phyloP scores from a whole-genome alignment of 2,329 filamentous ascomycete genomes.

The Calonectria pseudoturangicola region DNA sequence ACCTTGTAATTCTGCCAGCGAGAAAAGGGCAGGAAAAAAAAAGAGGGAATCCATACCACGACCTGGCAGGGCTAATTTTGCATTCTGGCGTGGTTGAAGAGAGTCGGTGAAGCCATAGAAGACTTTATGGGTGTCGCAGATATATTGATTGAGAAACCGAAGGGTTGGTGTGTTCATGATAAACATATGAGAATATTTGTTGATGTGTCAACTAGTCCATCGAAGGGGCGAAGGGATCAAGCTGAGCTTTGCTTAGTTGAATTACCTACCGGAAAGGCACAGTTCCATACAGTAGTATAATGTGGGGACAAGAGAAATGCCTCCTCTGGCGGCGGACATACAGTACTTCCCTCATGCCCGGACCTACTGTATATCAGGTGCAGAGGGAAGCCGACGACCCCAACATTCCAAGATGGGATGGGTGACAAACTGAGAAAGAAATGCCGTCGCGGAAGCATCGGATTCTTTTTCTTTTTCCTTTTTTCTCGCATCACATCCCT shows the following conservation, averaged over 20 bases:
- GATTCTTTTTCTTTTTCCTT: background rate
- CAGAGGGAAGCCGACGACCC: background rate
- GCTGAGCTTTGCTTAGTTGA: conserved; percentile 6
- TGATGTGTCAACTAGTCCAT: conserved; percentile 21
- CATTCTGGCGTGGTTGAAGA: conserved; percentile 30
- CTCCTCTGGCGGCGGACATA: conserved; percentile 3
- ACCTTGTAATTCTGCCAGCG: conserved; percentile 28
- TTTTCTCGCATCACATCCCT: conserved; percentile 23
- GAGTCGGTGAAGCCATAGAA: conserved; percentile 38
- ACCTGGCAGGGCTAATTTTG: background rate
- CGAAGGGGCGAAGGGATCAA: background rate
- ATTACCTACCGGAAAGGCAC: background rate
- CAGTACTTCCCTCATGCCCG: conserved; percentile 1
- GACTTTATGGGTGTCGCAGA: conserved; percentile 12
- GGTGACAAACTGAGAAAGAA: conserved; percentile 5
- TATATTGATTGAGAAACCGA: conserved; percentile 7
- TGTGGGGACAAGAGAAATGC: conserved; percentile 15
- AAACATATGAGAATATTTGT: conserved; percentile 7
- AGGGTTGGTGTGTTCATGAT: conserved; percentile 10
- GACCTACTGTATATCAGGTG: conserved; percentile 5
- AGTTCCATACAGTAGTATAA: background rate
- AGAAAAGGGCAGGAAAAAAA: conserved; percentile 17
- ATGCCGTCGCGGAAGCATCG: conserved; percentile 26
- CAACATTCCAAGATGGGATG: conserved; percentile 26
- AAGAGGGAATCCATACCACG: conserved; percentile 29